These are phyloP conservation scores for Blastobotrys buckinghamii DNA, from an alignment of 1,139 yeast species.

Conservation along the genomic window DNA sequence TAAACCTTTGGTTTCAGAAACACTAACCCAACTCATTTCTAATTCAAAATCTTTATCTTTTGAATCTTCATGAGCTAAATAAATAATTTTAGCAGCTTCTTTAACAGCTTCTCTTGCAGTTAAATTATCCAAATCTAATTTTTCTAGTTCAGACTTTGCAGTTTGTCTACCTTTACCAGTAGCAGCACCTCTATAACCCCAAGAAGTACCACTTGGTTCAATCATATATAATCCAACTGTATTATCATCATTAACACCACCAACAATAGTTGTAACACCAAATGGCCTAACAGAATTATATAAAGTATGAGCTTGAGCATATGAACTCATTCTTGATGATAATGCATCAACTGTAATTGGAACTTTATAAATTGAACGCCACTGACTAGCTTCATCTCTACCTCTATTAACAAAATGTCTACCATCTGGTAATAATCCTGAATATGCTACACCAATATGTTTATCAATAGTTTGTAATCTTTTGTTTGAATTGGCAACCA, in stretches of 20 bases:
- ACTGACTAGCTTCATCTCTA: slow-evolving; percentile 82
- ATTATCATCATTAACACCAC: slow-evolving; percentile 77
- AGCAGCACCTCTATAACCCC: slow-evolving; percentile 98
- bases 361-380: slow-evolving; percentile 70
- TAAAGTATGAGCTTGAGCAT: slow-evolving; percentile 92
- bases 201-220: slow-evolving; percentile 93
- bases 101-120: slow-evolving; percentile 79
- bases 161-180: slow-evolving; percentile 97
- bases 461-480: slow-evolving; percentile 90
- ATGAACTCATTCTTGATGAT: slow-evolving; percentile 83
- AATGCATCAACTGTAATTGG: slow-evolving; percentile 77
- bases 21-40: slow-evolving; percentile 85
- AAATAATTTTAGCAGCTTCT: slow-evolving; percentile 89
- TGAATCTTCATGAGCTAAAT: slow-evolving; percentile 93
- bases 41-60: slow-evolving; percentile 96
- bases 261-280: slow-evolving; percentile 87
- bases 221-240: slow-evolving; percentile 84
- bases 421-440: slow-evolving; percentile 95
- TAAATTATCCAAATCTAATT: slow-evolving; percentile 66
- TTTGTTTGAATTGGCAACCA: slow-evolving; percentile 84
- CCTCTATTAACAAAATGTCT: slow-evolving; percentile 89
- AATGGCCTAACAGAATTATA: slow-evolving; percentile 97
- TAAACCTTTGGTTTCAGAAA: slow-evolving; percentile 68
- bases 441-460: slow-evolving; percentile 85
- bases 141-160: slow-evolving; percentile 93